phyloP scores from a whole-genome alignment of 2,329 filamentous ascomycete species.

The Epicoccum sorghinum region DNA sequence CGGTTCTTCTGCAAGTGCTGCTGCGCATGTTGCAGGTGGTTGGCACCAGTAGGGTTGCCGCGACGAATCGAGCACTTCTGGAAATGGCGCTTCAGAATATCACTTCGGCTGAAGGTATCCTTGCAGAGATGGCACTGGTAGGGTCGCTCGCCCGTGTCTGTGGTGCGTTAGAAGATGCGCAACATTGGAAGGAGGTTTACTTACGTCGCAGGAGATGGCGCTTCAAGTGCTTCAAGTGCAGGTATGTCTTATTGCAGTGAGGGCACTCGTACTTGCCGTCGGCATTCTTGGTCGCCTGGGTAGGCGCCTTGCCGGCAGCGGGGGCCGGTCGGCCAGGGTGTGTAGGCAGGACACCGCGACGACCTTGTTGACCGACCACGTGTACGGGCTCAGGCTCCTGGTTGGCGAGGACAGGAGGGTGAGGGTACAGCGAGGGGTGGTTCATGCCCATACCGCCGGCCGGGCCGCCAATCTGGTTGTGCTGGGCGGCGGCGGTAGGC shows the following conservation, averaged over 20 bases:
- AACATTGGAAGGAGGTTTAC: conserved; percentile 50
- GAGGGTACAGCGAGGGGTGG: conserved; percentile 47
- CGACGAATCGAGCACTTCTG: conserved; percentile 97
- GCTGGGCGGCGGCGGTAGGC: conserved; percentile 42
- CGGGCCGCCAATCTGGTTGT: conserved; percentile 44
- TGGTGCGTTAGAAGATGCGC: conserved; percentile 42
- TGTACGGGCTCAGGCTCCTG: conserved; percentile 73
- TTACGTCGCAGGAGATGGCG: conserved; percentile 94
- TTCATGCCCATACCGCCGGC: conserved; percentile 45
- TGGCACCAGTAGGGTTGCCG: conserved; percentile 93
- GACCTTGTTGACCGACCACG: conserved; percentile 92
- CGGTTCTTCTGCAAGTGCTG: conserved; percentile 79
- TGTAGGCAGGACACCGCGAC: conserved; percentile 88
- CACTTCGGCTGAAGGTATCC: conserved; percentile 96
- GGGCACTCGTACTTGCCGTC: conserved; percentile 98
- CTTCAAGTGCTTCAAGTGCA: conserved; percentile 97
- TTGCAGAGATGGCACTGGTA: conserved; percentile 98
- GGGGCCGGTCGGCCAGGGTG: conserved; percentile 85
- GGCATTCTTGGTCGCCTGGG: conserved; percentile 91
- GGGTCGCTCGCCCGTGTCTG: conserved; percentile 95
- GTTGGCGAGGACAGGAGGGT: conserved; percentile 46
- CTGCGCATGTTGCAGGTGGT: conserved; percentile 91
- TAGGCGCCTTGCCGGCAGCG: conserved; percentile 77
- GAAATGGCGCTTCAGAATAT: conserved; percentile 98
- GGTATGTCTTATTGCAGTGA: conserved; percentile 97